Base-by-base conservation (phyloP, 495 filamentous ascomycete species). In the Talaromyces proteolyticus region DNA sequence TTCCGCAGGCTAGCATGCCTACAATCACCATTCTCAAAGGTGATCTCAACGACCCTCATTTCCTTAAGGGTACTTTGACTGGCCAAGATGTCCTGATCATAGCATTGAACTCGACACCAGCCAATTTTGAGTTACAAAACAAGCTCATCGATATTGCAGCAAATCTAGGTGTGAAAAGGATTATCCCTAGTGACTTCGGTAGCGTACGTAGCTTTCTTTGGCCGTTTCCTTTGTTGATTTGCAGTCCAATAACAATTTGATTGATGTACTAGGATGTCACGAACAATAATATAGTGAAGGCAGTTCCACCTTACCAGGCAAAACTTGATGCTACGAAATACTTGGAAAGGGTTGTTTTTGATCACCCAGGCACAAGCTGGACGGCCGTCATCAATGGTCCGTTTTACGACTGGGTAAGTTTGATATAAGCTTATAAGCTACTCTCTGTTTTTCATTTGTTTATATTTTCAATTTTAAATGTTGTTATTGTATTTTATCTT, bases 101-200 rank as follows among this genome's bases (percentile, higher is more conserved):
- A 14, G n/a, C 25, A 17, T 20, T 47, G 25, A 25, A 47, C 16
- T 24, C n/a, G 14, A 47, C 23, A 3, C 44, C 44, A 14, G 24
- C 1, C 3, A 47, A n/a, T 19, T 25, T 47, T 18, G 18, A 36
- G 14, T 6, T 47, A 25, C 44, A 47, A 16, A 36, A 36, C 14
- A 36, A 11, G 11, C 24, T 47, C 24, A 19, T 51, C 0, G 52
- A 54, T 38, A 47, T 40, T 34, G 48, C 38, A 18, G 41, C 16
- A 4, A 21, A 24, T 3, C 40, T 24, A 16, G 52, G 52, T 2
- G 52, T 54, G 24, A 51, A 44, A 25, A 26, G 52, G 20, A 23
- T 54, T 6, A 39, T 54, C 16, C 40, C 48, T 44, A 50, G 47
- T 51, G 52, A 54, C 7, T 54, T 45, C 20, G 52, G 52, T 0